Base-by-base conservation (phyloP, 306 rosid species). In the Dalbergia oliveri region DNA sequence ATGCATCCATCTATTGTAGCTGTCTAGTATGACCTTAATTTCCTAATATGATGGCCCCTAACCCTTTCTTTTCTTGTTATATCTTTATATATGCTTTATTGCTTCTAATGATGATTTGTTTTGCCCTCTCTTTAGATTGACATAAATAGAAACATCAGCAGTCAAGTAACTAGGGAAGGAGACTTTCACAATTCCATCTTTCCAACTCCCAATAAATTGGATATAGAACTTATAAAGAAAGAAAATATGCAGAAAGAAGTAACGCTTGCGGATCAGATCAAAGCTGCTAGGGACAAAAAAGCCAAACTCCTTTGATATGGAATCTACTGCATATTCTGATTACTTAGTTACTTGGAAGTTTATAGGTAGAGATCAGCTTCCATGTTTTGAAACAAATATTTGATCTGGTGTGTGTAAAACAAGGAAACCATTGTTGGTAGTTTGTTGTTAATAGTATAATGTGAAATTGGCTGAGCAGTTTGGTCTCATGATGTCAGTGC, bases 241-340 rank as follows among this genome's bases (percentile, higher is more conserved):
- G 96, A 88, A 16, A 87, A 81, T 45, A 33, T 73, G 84, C 85
- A 69, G 64, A 86, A 76, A 78, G 86, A 85, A 83, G 82, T 82
- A 65, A 88, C 99, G 0, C 85, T 95, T 4, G 93, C 97, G 8
- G 98, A 95, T 79, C 98, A 89, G 79, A 93, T 95, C 76, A 87
- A 82, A 87, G 93, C 87, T 74, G 91, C 92, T 33, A 93, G 87
- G 80, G 82, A 64, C 53, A 35, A 66, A 79, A 87, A 90, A 63
- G 84, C 81, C 63, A 72, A 89, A 86, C 80, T 80, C 75, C 77
- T 75, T 9, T 12, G 23, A 76, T 49, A 26, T 62, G 56, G 73
- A 80, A 78, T 70, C 77, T 50, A 73, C 70, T 72, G 69, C 44
- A 73, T 66, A 73, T 65, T 79, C 75, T 61, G 66, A 76, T 57